A percentile compares a stretch with the other conserved stretches of the same genome.
These are phyloP conservation scores for Neonectria sp. DNA, from an alignment of 2,329 filamentous ascomycete species.

Conservation along the genomic window DNA sequence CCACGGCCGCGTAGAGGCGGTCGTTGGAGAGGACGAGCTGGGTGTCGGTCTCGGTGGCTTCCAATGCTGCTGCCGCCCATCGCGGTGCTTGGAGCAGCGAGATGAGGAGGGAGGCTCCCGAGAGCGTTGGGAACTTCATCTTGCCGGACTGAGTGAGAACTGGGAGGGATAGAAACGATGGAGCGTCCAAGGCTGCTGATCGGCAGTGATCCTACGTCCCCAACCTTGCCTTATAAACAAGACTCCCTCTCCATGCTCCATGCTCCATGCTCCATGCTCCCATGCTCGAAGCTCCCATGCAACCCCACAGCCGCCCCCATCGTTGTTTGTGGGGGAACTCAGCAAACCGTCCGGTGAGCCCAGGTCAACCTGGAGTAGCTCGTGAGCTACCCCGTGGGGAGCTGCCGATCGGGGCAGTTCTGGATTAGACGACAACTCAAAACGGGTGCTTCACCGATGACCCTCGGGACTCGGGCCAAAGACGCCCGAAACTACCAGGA, in stretches of 20 bases:
- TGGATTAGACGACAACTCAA: slow-evolving; percentile 35
- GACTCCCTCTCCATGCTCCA: not conserved
- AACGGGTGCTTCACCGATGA: slow-evolving; percentile 28
- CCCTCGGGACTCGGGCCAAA: slow-evolving; percentile 40
- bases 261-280: not conserved
- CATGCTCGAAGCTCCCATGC: not conserved
- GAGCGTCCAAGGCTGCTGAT: slow-evolving; percentile 18
- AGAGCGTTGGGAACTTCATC: slow-evolving; percentile 46
- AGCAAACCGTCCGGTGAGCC: slow-evolving; percentile 17
- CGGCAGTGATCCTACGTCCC: slow-evolving; percentile 2
- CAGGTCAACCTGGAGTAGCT: slow-evolving; percentile 29
- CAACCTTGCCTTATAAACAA: slow-evolving; percentile 33
- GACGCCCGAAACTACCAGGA: slow-evolving; percentile 20
- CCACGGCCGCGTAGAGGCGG: slow-evolving; percentile 55
- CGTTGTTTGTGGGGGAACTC: slow-evolving; percentile 38
- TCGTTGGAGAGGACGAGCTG: slow-evolving; percentile 56
- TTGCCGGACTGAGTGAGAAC: slow-evolving; percentile 1
- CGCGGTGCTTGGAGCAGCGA: slow-evolving; percentile 43
- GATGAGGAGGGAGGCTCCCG: slow-evolving; percentile 34
- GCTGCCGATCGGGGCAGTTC: slow-evolving; percentile 38
- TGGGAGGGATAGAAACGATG: slow-evolving; percentile 7
- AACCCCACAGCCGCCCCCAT: slow-evolving; percentile 44
- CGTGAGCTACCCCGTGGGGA: slow-evolving; percentile 44
- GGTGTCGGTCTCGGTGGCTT: slow-evolving; percentile 53
- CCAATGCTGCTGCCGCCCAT: slow-evolving; percentile 46